phyloP scores from a whole-genome alignment of 1,284 basidiomycete genomes.

The Athelia sp. region DNA sequence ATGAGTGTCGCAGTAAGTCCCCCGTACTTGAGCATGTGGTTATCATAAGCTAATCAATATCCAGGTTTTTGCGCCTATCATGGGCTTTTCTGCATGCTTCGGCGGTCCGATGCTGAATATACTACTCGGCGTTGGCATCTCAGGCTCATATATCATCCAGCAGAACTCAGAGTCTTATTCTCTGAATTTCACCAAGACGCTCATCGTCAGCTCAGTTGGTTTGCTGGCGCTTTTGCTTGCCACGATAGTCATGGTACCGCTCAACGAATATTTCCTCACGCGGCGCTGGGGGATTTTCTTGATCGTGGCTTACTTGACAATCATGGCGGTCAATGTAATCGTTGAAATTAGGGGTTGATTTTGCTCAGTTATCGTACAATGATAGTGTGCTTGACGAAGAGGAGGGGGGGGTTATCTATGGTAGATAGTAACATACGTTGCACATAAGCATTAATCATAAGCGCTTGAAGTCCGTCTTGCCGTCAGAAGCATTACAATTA shows the following conservation, averaged over 20 bases:
- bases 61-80: constrained; percentile 77
- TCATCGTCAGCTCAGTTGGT: constrained; percentile 80
- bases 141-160: constrained; percentile 69
- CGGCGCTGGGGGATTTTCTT: constrained; percentile 78
- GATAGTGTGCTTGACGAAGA: neutral
- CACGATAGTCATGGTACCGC: constrained; percentile 82
- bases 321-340: constrained; percentile 72
- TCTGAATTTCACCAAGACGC: constrained; percentile 77
- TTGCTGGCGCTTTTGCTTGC: constrained; percentile 69
- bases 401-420: no score
- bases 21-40: neutral
- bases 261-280: constrained; percentile 80
- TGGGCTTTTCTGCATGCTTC: constrained; percentile 93
- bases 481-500: no score
- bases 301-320: constrained; percentile 65
- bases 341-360: constrained; percentile 57
- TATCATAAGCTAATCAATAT: constrained; percentile 3
- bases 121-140: constrained; percentile 82
- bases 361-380: no score
- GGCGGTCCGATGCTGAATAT: constrained; percentile 97
- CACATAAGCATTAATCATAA: no score
- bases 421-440: no score
- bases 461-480: no score
- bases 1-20: constrained; percentile 79
- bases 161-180: constrained; percentile 56